These are phyloP conservation scores for Hypomyces perniciosus DNA, from an alignment of 2,329 filamentous ascomycete genomes.

Conservation along the genomic window DNA sequence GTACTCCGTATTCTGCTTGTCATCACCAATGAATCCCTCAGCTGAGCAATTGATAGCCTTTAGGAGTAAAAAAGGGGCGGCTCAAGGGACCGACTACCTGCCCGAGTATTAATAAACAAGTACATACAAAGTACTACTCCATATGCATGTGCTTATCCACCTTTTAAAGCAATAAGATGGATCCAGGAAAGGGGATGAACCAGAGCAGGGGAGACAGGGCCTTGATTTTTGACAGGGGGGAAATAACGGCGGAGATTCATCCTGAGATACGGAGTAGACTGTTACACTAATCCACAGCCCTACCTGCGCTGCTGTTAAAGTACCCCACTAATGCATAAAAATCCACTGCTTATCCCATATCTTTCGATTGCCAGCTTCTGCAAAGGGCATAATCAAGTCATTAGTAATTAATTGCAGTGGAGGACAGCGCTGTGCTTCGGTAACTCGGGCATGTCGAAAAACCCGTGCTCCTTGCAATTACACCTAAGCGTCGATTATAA, in stretches of 20 bases:
- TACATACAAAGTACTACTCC: slow-evolving; percentile 1
- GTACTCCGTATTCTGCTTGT: too few species aligned
- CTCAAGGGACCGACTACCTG: neutral
- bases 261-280: slow-evolving; percentile 7
- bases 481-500: too few species aligned
- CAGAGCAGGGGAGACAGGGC: slow-evolving; percentile 2
- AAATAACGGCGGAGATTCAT: neutral
- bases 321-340: slow-evolving; percentile 12
- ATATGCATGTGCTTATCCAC: too few species aligned
- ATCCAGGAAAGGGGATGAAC: slow-evolving; percentile 11
- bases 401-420: slow-evolving; percentile 6
- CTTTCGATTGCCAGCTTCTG: neutral
- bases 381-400: neutral
- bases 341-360: slow-evolving; percentile 3
- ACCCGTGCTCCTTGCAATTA: neutral
- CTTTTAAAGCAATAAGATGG: neutral
- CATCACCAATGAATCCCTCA: too few species aligned
- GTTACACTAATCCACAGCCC: slow-evolving; percentile 1
- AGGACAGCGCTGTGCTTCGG: neutral
- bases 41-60: too few species aligned
- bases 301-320: neutral
- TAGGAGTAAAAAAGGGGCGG: too few species aligned
- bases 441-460: neutral
- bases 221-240: slow-evolving; percentile 5
- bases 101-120: slow-evolving; percentile 4